Conservation (phyloP, 2,329 filamentous ascomycete species). For the Arthrinium phaeospermum region DNA sequence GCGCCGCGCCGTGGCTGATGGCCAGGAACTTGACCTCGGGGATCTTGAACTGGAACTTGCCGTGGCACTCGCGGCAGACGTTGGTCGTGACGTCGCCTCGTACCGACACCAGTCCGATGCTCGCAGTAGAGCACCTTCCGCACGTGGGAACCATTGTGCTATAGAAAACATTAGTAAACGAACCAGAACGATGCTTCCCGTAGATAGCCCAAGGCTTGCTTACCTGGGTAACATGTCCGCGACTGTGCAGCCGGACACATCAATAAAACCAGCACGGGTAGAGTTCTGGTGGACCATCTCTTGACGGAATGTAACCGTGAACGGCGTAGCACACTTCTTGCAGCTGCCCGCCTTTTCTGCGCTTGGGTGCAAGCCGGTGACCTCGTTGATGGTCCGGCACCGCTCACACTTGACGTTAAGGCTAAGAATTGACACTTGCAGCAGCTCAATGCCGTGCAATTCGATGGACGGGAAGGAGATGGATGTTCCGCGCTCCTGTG, state of each 20-base stretch:
- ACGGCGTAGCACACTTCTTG: constrained; percentile 61
- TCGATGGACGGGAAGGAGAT: constrained; percentile 81
- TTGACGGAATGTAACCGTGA: constrained; percentile 63
- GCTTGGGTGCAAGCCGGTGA: constrained; percentile 68
- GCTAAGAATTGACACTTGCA: constrained; percentile 71
- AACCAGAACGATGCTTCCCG: not conserved
- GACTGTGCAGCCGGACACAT: constrained; percentile 75
- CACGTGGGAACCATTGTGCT: constrained; percentile 83
- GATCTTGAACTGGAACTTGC: constrained; percentile 79
- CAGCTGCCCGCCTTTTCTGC: constrained; percentile 58
- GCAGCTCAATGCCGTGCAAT: constrained; percentile 76
- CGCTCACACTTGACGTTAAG: constrained; percentile 79
- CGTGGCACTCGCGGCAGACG: constrained; percentile 80
- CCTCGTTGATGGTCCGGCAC: constrained; percentile 75
- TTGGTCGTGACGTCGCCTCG: constrained; percentile 76
- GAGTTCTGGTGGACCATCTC: constrained; percentile 77
- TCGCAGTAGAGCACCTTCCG: constrained; percentile 72
- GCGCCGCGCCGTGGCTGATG: constrained; percentile 62
- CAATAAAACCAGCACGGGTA: constrained; percentile 78
- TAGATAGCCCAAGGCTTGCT: constrained; percentile 8
- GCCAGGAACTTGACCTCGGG: constrained; percentile 79
- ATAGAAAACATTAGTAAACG: constrained; percentile 19
- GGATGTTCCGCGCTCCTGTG: constrained; percentile 71
- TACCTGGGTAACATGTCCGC: constrained; percentile 77
- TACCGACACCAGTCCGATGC: constrained; percentile 73